phyloP scores from a whole-genome alignment of 192 early-diverging fungal species.

The Podila epicladia region DNA sequence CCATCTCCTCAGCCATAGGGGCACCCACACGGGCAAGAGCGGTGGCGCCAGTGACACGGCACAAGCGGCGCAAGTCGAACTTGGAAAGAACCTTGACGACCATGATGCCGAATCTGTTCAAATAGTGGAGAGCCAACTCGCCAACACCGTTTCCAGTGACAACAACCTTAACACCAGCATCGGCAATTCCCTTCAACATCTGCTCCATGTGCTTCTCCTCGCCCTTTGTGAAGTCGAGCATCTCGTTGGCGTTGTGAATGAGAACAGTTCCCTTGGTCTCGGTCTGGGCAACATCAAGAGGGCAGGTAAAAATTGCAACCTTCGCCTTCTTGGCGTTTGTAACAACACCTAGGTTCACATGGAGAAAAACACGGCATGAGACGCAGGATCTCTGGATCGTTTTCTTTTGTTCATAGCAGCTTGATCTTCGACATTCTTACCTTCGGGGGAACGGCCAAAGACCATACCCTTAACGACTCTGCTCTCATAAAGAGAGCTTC shows the following conservation, averaged over 20 bases:
- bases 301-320: slow-evolving; percentile 94
- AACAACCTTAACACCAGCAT: slow-evolving; percentile 91
- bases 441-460: slow-evolving; percentile 92
- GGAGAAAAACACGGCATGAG: not conserved
- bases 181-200: slow-evolving; percentile 87
- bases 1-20: slow-evolving; percentile 97
- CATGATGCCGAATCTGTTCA: slow-evolving; percentile 92
- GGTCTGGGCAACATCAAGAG: slow-evolving; percentile 92
- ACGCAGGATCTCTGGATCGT: not conserved
- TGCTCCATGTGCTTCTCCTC: slow-evolving; percentile 94
- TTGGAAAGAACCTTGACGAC: slow-evolving; percentile 93
- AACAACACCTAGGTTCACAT: slow-evolving; percentile 59
- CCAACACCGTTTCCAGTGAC: slow-evolving; percentile 91
- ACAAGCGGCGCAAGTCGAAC: slow-evolving; percentile 95
- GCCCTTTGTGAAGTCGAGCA: slow-evolving; percentile 96
- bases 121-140: slow-evolving; percentile 94
- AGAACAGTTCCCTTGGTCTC: slow-evolving; percentile 99
- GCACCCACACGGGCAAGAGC: slow-evolving; percentile 92
- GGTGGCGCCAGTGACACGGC: slow-evolving; percentile 92
- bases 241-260: slow-evolving; percentile 95
- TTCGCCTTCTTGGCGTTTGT: slow-evolving; percentile 84
- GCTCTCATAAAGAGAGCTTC: slow-evolving; percentile 89
- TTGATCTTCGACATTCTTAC: slow-evolving; percentile 31
- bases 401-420: not conserved
- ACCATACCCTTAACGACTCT: slow-evolving; percentile 96